Evolutionary conservation across 768 basidiomycete genomes (phyloP), one percentile per base, ranked within the genome.

Genomic region (Mycena vitilis): DNA sequence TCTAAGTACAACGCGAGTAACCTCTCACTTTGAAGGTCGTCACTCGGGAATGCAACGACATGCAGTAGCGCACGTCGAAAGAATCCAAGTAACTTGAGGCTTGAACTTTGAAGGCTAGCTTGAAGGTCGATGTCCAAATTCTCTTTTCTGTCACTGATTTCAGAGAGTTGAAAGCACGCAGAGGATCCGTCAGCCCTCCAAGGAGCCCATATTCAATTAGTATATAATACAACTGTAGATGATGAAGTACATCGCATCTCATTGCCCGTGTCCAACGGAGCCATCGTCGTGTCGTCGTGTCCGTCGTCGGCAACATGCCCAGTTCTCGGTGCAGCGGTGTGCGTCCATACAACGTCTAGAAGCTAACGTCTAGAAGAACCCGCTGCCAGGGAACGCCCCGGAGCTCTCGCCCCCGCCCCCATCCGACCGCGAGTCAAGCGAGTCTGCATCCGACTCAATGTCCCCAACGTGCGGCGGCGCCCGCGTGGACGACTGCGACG

Each of bases 401-500:
- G 71, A 72, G 54, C 71, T 72, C 64, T 72, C 71, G 20, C 61
- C 67, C 23, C 71, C 71, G 23, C 66, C 57, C n/a, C 67, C 67
- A 25, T 25, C 48, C 37, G 60, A 63, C 30, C 62, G 13, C 25
- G 66, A 71, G 48, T 72, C 67, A 1, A 72, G 64, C 53, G 71
- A 72, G 54, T 72, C 71, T 64, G 38, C 66, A 22, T 72, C 71
- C 60, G 64, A 66, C 36, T 72, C 71, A 6, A n/a, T 63, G 40
- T 40, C 40, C 56, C 23, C 22, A 9, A 36, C 15, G 4, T 20
- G 37, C 22, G 6, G 16, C 7, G 38, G 36, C 38, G 12, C 6
- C 22, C 10, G 34, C 60, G n/a, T 38, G 34, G 13, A 20, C 16
- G 34, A 25, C 36, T 48, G 51, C 1, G 42, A 10, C 25, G 57